phyloP scores from a whole-genome alignment of 345 rosid genomes.

The Eucalyptus regnans region DNA sequence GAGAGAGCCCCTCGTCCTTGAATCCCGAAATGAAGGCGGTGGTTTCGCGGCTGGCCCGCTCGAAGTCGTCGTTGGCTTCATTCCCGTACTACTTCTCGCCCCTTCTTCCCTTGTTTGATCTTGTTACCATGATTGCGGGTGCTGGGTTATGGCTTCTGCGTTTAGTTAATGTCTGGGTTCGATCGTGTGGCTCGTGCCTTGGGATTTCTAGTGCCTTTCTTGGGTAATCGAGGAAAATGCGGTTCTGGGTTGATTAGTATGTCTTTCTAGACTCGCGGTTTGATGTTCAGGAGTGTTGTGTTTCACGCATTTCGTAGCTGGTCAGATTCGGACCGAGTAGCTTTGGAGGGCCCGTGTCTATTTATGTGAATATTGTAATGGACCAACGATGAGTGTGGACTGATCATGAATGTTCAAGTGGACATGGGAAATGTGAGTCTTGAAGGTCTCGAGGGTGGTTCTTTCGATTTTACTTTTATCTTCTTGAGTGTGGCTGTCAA shows the following conservation, averaged over 20 bases:
- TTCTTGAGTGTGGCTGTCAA: not conserved
- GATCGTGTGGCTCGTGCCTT: not conserved
- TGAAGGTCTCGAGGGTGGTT: not conserved
- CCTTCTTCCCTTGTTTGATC: not conserved
- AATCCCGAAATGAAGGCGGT: slow-evolving; percentile 16
- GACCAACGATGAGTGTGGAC: not conserved
- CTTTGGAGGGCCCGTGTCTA: not conserved
- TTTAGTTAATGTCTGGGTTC: not conserved
- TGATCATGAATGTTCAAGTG: not conserved
- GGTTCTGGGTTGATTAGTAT: not conserved
- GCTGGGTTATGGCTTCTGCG: not conserved
- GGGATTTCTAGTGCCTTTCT: not conserved
- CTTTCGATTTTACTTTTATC: not conserved
- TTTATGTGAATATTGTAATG: not conserved
- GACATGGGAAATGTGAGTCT: not conserved
- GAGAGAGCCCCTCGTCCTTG: not conserved
- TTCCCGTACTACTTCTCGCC: slow-evolving; percentile 5
- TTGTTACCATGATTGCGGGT: not conserved
- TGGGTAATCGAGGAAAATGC: not conserved
- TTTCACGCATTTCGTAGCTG: not conserved
- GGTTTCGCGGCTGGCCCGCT: slow-evolving; percentile 28
- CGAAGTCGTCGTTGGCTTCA: slow-evolving; percentile 15
- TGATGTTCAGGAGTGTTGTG: not conserved
- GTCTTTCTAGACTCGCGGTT: not conserved
- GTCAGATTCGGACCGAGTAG: not conserved